Evolutionary conservation across 441 rosid genomes (phyloP).

Genomic region (Syzygium malaccense): DNA sequence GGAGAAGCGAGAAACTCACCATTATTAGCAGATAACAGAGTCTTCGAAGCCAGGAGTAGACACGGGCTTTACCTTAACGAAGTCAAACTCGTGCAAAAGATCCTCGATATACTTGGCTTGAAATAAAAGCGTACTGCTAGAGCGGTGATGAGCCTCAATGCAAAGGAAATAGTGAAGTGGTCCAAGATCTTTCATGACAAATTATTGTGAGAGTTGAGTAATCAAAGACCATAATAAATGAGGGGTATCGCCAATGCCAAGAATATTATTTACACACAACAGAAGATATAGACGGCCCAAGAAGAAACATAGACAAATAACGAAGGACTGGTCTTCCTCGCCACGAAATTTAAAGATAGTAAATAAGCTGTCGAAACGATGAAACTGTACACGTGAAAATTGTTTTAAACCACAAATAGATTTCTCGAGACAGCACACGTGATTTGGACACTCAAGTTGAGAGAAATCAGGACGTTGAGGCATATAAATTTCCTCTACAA

Average conservation of each 20-base stretch:
- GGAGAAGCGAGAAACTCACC: neutral
- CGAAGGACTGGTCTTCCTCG: accelerated
- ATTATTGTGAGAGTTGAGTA: neutral
- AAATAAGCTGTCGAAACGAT: neutral
- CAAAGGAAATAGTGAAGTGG: neutral
- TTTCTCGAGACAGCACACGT: neutral
- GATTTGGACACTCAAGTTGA: neutral
- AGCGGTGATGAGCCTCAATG: neutral
- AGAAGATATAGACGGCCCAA: neutral
- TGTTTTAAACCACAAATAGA: neutral
- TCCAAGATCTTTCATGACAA: neutral
- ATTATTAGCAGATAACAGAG: too few species aligned
- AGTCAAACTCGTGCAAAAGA: neutral
- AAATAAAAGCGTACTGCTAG: neutral
- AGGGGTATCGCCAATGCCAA: neutral
- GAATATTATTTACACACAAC: neutral
- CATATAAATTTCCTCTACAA: neutral
- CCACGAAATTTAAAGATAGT: neutral
- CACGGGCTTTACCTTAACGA: neutral
- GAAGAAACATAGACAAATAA: neutral
- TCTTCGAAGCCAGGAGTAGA: neutral
- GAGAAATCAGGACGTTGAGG: neutral
- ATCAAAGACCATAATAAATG: neutral
- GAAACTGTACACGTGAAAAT: accelerated
- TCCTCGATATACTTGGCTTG: neutral